phyloP scores from a whole-genome alignment of 139 green algal genomes.

The Desmodesmus armatus region DNA sequence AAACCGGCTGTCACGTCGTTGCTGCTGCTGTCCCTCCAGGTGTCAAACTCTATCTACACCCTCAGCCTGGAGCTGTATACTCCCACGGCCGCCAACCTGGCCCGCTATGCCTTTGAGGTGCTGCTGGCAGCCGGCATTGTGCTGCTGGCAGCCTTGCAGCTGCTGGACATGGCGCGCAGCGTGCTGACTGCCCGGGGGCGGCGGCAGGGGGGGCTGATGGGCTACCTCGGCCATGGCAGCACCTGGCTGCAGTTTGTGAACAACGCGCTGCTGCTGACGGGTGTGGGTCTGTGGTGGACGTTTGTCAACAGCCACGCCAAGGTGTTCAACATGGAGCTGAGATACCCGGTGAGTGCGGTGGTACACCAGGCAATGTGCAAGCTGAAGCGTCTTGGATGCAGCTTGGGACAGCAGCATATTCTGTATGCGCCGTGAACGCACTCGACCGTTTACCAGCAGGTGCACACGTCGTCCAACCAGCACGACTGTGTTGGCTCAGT shows the following conservation, averaged over 20 bases:
- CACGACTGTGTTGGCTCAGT: too few relatives aligned
- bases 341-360: slow-evolving; percentile 46
- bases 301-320: slow-evolving; percentile 64
- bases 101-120: slow-evolving; percentile 76
- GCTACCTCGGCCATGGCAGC: slow-evolving; percentile 71
- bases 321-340: slow-evolving; percentile 70
- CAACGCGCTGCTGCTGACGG: slow-evolving; percentile 74
- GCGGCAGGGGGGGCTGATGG: slow-evolving; percentile 3
- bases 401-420: too few relatives aligned
- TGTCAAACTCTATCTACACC: slow-evolving; percentile 77
- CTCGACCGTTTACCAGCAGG: too few relatives aligned
- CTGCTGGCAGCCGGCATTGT: slow-evolving; percentile 70
- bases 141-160: slow-evolving; percentile 20
- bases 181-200: neutral
- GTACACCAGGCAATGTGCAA: too few relatives aligned
- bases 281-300: slow-evolving; percentile 77
- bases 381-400: too few relatives aligned
- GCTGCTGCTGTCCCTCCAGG: too few relatives aligned
- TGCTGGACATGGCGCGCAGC: neutral
- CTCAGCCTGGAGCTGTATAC: slow-evolving; percentile 83
- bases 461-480: too few relatives aligned
- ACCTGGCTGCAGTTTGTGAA: slow-evolving; percentile 79
- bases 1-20: too few relatives aligned
- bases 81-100: slow-evolving; percentile 54
- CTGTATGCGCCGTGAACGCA: too few relatives aligned